Evolutionary conservation across 148 eudicot genomes (phyloP).

Genomic region (Vaccinium macrocarpon): DNA sequence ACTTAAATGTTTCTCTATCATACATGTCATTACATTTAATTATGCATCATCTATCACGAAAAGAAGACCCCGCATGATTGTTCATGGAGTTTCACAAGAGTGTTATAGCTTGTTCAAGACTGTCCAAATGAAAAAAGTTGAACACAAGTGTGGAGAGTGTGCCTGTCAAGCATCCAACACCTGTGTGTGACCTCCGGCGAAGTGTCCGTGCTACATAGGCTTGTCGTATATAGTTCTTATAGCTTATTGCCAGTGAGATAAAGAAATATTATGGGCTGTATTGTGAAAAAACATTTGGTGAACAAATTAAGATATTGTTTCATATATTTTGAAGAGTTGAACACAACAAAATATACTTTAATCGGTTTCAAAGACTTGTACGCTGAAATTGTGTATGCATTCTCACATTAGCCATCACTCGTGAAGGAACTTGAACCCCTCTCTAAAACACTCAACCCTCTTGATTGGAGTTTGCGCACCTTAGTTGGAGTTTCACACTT

Average conservation of each 20-base stretch:
- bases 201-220: neutral
- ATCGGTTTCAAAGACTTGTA: no score
- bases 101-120: neutral
- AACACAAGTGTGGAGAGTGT: neutral
- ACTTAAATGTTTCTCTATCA: neutral
- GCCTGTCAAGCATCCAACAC: neutral
- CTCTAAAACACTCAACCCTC: neutral
- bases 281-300: no score
- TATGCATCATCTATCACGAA: neutral
- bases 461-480: neutral
- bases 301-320: no score
- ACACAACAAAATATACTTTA: no score
- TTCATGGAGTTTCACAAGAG: neutral
- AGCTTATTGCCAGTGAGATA: neutral
- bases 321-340: no score
- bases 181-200: neutral
- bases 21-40: neutral
- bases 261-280: no score
- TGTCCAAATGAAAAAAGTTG: neutral
- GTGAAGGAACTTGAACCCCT: neutral
- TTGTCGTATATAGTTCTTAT: neutral
- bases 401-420: neutral
- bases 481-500: neutral
- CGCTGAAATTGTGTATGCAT: neutral
- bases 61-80: neutral